Evolutionary conservation across 768 basidiomycete genomes (phyloP).

Genomic region (Phylloporus rhodoxanthus): DNA sequence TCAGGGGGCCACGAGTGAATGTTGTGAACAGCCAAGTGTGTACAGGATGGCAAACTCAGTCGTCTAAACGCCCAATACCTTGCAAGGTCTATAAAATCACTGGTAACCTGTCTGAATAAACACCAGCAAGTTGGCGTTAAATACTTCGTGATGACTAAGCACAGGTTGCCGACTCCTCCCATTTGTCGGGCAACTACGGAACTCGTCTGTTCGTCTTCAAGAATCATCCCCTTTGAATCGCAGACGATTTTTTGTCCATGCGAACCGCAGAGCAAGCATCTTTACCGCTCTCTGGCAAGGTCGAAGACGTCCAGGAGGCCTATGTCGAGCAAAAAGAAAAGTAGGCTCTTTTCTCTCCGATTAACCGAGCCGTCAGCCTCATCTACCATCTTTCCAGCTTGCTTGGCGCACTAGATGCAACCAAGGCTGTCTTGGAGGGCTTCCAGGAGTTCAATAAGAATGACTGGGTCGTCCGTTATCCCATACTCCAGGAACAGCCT

Average conservation of each 20-base stretch:
- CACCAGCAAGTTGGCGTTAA: no score
- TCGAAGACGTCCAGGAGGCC: slow-evolving; percentile 69
- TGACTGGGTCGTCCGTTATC: slow-evolving; percentile 87
- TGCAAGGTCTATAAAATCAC: background rate
- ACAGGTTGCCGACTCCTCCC: background rate
- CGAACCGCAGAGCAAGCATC: slow-evolving; percentile 8
- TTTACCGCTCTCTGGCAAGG: slow-evolving; percentile 30
- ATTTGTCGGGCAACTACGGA: slow-evolving; percentile 6
- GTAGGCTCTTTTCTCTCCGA: slow-evolving; percentile 37
- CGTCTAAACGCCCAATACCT: background rate
- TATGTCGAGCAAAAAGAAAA: slow-evolving; percentile 72
- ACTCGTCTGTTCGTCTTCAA: background rate
- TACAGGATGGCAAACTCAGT: background rate
- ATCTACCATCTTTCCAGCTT: slow-evolving; percentile 31
- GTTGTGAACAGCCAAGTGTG: background rate
- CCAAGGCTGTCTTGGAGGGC: slow-evolving; percentile 61
- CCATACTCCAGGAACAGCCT: slow-evolving; percentile 54
- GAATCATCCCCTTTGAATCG: background rate
- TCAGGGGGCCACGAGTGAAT: background rate
- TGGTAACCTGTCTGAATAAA: no score
- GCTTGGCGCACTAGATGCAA: slow-evolving; percentile 68
- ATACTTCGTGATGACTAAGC: slow-evolving; percentile 25
- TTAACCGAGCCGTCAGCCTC: background rate
- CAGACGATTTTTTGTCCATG: slow-evolving; percentile 13
- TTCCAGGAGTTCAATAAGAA: slow-evolving; percentile 77